Conservation (phyloP, 1,284 basidiomycete genomes). For the Athelia sp. region DNA sequence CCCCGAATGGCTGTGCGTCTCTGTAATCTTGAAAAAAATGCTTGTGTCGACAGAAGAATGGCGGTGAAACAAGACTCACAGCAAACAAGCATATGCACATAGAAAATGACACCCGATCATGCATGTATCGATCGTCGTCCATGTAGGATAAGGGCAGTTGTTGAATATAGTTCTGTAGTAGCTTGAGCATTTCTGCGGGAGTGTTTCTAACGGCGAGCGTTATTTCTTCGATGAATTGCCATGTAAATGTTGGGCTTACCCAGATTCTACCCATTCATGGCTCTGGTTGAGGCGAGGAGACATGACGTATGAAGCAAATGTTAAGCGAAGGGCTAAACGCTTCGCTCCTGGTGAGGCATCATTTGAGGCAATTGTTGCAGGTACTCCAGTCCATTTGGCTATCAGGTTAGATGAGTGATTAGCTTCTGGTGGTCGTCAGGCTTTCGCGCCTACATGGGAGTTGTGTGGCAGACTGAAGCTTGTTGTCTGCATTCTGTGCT, state of each 20-base stretch:
- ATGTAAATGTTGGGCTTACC: slow-evolving; percentile 2
- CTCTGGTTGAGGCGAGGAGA: slow-evolving; percentile 30
- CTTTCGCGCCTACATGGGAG: slow-evolving; percentile 50
- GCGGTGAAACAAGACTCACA: slow-evolving; percentile 27
- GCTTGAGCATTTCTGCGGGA: slow-evolving; percentile 12
- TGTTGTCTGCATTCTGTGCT: slow-evolving; percentile 40
- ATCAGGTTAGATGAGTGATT: neutral
- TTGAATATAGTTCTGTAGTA: slow-evolving; percentile 11
- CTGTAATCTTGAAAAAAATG: neutral
- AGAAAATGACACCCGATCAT: slow-evolving; percentile 39
- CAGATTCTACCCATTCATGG: slow-evolving; percentile 4
- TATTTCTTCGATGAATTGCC: slow-evolving; percentile 7
- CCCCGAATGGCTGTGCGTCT: neutral
- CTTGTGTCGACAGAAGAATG: neutral
- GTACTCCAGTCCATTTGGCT: slow-evolving; percentile 50
- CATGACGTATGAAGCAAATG: slow-evolving; percentile 52
- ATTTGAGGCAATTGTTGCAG: slow-evolving; percentile 38
- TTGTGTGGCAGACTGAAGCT: slow-evolving; percentile 53
- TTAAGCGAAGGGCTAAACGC: slow-evolving; percentile 47
- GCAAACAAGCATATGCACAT: slow-evolving; percentile 53
- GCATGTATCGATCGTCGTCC: slow-evolving; percentile 7
- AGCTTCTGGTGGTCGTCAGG: neutral
- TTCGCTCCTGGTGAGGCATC: slow-evolving; percentile 52
- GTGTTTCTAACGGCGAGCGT: slow-evolving; percentile 1
- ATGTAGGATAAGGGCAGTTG: neutral